Conservation (phyloP, 2,329 filamentous ascomycete species). For the Exserohilum rostratum region DNA sequence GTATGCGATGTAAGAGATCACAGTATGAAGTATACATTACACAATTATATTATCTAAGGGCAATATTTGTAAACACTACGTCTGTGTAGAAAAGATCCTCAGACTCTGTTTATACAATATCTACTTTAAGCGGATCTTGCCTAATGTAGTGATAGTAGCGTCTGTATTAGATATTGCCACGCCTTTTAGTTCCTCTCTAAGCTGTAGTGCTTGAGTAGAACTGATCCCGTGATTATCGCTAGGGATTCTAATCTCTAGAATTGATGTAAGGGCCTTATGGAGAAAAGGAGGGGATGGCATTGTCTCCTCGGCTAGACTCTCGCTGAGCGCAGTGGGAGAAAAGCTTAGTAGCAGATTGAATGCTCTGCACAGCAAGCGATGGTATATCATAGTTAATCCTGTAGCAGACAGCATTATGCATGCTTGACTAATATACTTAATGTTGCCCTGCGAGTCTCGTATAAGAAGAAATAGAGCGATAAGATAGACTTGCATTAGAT, state of each 20-base stretch:
- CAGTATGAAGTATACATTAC: background rate
- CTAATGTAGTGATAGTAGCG: background rate
- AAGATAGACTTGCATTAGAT: constrained; percentile 14
- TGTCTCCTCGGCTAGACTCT: background rate
- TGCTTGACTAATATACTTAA: constrained; percentile 9
- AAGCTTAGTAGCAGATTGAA: constrained; percentile 15
- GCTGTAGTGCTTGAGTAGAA: background rate
- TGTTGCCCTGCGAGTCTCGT: constrained; percentile 8
- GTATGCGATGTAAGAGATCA: background rate
- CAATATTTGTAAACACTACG: background rate
- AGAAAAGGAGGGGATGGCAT: background rate
- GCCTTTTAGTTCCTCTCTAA: constrained; percentile 2
- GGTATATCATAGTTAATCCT: constrained; percentile 13
- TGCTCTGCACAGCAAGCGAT: constrained; percentile 11
- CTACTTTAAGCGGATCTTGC: background rate
- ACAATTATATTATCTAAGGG: background rate
- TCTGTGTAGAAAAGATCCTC: no score
- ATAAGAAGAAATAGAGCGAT: constrained; percentile 14
- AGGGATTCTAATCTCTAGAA: background rate
- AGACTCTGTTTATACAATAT: no score
- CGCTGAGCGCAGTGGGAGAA: constrained; percentile 6
- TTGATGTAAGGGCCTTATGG: constrained; percentile 5
- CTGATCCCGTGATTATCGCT: background rate
- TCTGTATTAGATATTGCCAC: constrained; percentile 1
- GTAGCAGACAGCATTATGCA: constrained; percentile 7